Conservation (phyloP, 768 basidiomycete genomes). For the Rhodotorula kratochvilovae region DNA sequence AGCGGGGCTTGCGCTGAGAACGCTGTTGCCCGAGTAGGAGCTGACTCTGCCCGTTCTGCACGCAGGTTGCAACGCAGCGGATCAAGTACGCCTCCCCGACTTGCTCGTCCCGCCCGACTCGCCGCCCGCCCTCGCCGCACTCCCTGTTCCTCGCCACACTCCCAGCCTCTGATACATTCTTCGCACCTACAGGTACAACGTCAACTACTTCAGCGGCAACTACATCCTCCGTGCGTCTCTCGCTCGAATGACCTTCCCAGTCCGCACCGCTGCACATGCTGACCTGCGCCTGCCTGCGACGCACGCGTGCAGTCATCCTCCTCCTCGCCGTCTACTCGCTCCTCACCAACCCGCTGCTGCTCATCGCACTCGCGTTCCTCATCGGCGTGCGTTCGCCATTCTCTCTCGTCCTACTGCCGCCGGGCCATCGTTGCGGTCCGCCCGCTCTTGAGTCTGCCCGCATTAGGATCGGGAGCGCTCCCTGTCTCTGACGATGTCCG, state of each 20-base stretch:
- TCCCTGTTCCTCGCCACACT: too few relatives aligned
- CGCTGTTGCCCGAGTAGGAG: too few relatives aligned
- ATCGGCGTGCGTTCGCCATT: conserved; percentile 53
- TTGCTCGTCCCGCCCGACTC: too few relatives aligned
- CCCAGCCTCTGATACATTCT: too few relatives aligned
- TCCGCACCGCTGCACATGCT: neutral
- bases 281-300: neutral
- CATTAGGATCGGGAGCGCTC: too few relatives aligned
- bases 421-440: neutral
- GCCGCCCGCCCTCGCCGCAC: too few relatives aligned
- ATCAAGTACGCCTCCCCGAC: conserved; percentile 33
- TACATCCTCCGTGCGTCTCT: conserved; percentile 54
- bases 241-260: neutral
- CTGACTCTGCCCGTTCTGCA: neutral
- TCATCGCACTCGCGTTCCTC: conserved; percentile 79
- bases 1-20: too few relatives aligned
- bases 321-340: conserved; percentile 77
- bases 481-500: too few relatives aligned
- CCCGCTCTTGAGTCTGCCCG: neutral
- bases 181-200: conserved; percentile 24
- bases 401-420: neutral
- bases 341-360: conserved; percentile 73
- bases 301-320: conserved; percentile 59
- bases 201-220: conserved; percentile 60
- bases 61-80: conserved; percentile 55